Percentiles rank a stretch among this genome's conserved stretches.
These are phyloP conservation scores for Phaeotremella fagi DNA, from an alignment of 768 basidiomycete species.

Conservation along the genomic window DNA sequence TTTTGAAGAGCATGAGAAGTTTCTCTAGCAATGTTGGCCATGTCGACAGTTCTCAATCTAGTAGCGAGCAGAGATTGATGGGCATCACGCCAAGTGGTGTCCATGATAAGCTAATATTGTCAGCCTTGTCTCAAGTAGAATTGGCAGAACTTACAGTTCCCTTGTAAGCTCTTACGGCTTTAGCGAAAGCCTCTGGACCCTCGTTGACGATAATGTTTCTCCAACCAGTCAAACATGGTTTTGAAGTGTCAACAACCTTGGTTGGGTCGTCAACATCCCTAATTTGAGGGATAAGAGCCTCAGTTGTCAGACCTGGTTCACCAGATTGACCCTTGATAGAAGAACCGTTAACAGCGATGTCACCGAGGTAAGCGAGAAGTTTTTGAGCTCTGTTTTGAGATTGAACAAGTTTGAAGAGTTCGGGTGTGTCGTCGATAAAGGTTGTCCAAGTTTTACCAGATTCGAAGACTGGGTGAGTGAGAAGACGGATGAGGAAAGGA, in stretches of 20 bases:
- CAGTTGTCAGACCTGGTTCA: conserved; percentile 87
- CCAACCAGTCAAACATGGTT: conserved; percentile 87
- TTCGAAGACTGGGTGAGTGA: conserved; percentile 95
- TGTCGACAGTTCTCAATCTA: conserved; percentile 89
- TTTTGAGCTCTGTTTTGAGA: conserved; percentile 98
- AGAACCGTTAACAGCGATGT: conserved; percentile 95
- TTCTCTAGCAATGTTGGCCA: conserved; percentile 97
- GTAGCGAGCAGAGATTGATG: conserved; percentile 97
- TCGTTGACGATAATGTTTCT: conserved; percentile 97
- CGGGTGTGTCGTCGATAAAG: conserved; percentile 99
- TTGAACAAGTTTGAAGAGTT: conserved; percentile 95
- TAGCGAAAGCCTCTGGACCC: conserved; percentile 96
- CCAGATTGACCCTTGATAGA: conserved; percentile 96
- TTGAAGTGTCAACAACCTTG: conserved; percentile 69
- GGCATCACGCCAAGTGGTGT: conserved; percentile 99
- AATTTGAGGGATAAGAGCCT: conserved; percentile 76
- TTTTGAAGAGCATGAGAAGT: conserved; percentile 92
- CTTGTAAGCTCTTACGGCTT: conserved; percentile 92
- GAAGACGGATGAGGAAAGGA: conserved; percentile 95
- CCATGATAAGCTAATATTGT: conserved; percentile 46
- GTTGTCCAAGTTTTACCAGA: conserved; percentile 98
- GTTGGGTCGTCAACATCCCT: conserved; percentile 68
- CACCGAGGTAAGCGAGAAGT: conserved; percentile 90
- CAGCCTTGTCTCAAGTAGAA: neutral
- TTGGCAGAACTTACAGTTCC: conserved; percentile 74